Conservation (phyloP, 768 basidiomycete species). For the Pleurotus giganteus region DNA sequence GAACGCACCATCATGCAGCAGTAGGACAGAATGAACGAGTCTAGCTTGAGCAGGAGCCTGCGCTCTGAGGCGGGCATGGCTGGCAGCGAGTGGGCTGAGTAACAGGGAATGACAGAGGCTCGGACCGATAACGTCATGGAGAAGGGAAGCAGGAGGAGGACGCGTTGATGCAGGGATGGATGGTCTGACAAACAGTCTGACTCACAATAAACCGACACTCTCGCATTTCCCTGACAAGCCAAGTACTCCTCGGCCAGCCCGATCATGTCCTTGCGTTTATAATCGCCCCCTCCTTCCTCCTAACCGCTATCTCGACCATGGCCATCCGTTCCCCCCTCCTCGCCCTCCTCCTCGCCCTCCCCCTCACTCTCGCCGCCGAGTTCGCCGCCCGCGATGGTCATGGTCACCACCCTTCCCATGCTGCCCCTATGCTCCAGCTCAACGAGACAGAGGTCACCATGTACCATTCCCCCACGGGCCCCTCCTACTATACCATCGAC, state of each 20-base stretch:
- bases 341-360: not conserved
- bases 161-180: not conserved
- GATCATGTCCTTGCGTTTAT: slow-evolving; percentile 1
- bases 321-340: not conserved
- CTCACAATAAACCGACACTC: not conserved
- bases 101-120: slow-evolving; percentile 11
- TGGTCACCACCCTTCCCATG: slow-evolving; percentile 48
- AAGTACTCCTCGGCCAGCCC: not conserved
- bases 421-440: slow-evolving; percentile 52
- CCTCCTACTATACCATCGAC: slow-evolving; percentile 84
- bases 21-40: slow-evolving; percentile 70
- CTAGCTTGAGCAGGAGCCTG: slow-evolving; percentile 54
- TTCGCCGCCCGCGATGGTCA: slow-evolving; percentile 32
- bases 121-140: slow-evolving; percentile 5
- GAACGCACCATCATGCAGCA: slow-evolving; percentile 62
- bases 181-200: not conserved
- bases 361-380: slow-evolving; percentile 12
- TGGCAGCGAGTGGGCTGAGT: not conserved
- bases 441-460: slow-evolving; percentile 76
- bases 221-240: not conserved
- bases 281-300: not conserved
- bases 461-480: slow-evolving; percentile 66
- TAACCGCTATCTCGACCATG: not conserved
- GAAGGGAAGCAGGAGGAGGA: slow-evolving; percentile 3
- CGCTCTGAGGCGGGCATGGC: slow-evolving; percentile 30